Conservation (phyloP, 2,329 filamentous ascomycete genomes). For the Epichloe aotearoae region DNA sequence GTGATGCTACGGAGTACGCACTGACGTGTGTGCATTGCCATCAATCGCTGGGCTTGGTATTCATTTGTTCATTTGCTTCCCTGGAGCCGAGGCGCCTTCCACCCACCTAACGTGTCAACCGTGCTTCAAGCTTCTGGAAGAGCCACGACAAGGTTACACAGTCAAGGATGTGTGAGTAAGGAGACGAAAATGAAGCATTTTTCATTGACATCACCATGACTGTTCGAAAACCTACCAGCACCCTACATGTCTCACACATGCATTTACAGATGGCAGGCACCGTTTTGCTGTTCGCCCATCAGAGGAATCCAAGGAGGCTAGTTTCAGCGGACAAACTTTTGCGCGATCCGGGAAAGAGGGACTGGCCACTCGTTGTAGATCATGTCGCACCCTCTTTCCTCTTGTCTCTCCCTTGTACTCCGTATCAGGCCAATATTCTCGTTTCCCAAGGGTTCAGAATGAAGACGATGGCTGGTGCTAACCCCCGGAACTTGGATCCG, state of each 20-base stretch:
- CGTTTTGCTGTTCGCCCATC: too few species aligned
- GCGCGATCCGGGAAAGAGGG: background rate
- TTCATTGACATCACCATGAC: too few species aligned
- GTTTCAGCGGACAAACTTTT: background rate
- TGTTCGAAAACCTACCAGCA: too few species aligned
- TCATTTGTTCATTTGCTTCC: background rate
- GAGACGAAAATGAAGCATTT: too few species aligned
- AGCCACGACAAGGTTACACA: background rate
- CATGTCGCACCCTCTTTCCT: conserved; percentile 1
- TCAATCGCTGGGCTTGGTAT: background rate
- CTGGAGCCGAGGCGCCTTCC: background rate
- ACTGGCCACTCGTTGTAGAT: background rate
- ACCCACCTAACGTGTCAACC: too few species aligned
- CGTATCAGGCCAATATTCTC: background rate
- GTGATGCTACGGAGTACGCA: too few species aligned
- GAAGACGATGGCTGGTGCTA: background rate
- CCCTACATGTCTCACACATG: too few species aligned
- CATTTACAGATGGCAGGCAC: too few species aligned
- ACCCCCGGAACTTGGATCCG: background rate
- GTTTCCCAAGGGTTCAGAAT: background rate
- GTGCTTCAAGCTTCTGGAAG: background rate
- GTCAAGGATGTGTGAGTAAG: background rate
- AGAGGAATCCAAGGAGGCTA: too few species aligned
- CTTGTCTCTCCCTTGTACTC: conserved; percentile 1
- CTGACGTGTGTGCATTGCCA: background rate